Percentiles rank a stretch among this genome's conserved stretches.
Conservation (phyloP, 768 basidiomycete genomes). For the Russula abietina region DNA sequence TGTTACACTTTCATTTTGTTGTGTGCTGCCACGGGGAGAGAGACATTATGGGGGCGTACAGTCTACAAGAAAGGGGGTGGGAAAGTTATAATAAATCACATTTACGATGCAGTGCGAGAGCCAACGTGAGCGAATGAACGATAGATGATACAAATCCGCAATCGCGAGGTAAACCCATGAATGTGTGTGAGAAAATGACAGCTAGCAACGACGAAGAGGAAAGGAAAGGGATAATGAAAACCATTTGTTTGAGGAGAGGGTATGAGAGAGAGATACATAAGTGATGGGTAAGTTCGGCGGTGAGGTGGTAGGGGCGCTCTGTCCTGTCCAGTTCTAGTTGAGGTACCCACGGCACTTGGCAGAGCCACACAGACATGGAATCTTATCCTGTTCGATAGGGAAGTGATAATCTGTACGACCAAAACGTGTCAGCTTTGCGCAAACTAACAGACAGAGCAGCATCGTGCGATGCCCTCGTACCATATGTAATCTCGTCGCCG, state of each 20-base stretch:
- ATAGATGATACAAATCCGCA: slow-evolving; percentile 28
- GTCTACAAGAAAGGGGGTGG: slow-evolving; percentile 12
- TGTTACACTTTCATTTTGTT: slow-evolving; percentile 19
- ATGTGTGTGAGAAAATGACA: slow-evolving; percentile 21
- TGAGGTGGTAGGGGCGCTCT: background rate
- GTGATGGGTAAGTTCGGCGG: slow-evolving; percentile 20
- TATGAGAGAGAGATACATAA: slow-evolving; percentile 27
- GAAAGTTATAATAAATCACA: slow-evolving; percentile 25
- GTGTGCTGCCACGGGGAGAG: slow-evolving; percentile 1
- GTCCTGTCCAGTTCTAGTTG: slow-evolving; percentile 55
- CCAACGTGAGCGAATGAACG: slow-evolving; percentile 30
- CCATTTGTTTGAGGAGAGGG: slow-evolving; percentile 20
- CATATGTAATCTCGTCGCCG: slow-evolving; percentile 97
- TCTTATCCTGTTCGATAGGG: slow-evolving; percentile 97
- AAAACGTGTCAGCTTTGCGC: background rate
- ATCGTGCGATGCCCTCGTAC: slow-evolving; percentile 41
- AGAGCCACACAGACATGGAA: slow-evolving; percentile 87
- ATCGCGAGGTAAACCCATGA: slow-evolving; percentile 21
- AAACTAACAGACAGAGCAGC: background rate
- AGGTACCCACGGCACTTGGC: slow-evolving; percentile 90
- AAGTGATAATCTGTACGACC: slow-evolving; percentile 84
- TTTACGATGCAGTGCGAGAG: slow-evolving; percentile 25
- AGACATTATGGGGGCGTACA: slow-evolving; percentile 21
- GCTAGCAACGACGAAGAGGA: slow-evolving; percentile 20
- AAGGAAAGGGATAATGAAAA: background rate